These are phyloP conservation scores for Salinomyces thailandicus DNA, from an alignment of 2,329 filamentous ascomycete genomes.

Conservation along the genomic window DNA sequence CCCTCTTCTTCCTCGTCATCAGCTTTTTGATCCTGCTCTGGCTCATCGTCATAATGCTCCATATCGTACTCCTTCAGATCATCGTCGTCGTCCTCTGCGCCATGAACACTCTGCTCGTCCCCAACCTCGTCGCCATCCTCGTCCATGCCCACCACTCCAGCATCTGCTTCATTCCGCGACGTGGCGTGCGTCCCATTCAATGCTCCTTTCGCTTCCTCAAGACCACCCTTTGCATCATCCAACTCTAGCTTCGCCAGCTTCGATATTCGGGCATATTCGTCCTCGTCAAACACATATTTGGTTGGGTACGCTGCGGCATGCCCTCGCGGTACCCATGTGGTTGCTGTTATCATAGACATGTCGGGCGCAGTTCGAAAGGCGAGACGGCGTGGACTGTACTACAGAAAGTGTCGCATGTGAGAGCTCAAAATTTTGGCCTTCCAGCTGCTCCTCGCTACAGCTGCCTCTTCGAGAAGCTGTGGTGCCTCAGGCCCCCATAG, in stretches of 20 bases:
- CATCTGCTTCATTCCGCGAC: constrained; percentile 5
- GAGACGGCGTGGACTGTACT: background rate
- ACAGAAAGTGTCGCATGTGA: background rate
- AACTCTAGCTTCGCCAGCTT: constrained; percentile 54
- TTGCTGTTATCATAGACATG: constrained; percentile 46
- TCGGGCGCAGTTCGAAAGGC: background rate
- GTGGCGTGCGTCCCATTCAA: constrained; percentile 25
- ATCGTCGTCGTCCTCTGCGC: constrained; percentile 46
- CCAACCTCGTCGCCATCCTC: constrained; percentile 16
- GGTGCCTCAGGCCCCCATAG: background rate
- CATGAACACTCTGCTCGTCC: constrained; percentile 21
- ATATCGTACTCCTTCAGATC: constrained; percentile 94
- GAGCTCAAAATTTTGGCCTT: background rate
- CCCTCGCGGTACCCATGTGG: constrained; percentile 43
- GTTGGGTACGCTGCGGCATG: constrained; percentile 40
- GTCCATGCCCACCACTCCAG: constrained; percentile 10
- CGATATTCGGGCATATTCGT: constrained; percentile 41
- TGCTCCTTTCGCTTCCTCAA: constrained; percentile 55
- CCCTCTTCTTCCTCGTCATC: constrained; percentile 39
- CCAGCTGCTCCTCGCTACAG: no score
- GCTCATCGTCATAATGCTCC: constrained; percentile 81
- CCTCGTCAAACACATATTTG: constrained; percentile 42
- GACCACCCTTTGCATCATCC: constrained; percentile 81
- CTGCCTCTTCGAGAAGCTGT: background rate
- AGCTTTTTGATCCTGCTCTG: constrained; percentile 53